Percentiles rank a stretch among this genome's conserved stretches.
Conservation (phyloP, 164 flowering plant species). For the Vitis rotundifolia region DNA sequence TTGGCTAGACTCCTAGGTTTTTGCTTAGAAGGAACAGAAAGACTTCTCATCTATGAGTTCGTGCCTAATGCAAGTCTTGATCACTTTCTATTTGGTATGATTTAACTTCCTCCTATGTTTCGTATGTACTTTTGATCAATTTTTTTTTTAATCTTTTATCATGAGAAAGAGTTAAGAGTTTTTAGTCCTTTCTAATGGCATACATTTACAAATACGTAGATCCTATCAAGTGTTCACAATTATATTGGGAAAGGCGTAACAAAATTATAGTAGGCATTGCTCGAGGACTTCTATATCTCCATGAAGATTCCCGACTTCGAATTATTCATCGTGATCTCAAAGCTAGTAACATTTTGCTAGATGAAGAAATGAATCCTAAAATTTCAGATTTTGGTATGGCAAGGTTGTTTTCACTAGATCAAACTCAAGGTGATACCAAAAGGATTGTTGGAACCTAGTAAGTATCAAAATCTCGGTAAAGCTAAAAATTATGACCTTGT, state of each 20-base stretch:
- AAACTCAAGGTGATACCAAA: slow-evolving; percentile 33
- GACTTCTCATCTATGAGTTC: slow-evolving; percentile 28
- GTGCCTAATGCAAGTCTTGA: slow-evolving; percentile 25
- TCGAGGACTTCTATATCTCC: slow-evolving; percentile 50
- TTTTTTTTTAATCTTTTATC: too few species aligned
- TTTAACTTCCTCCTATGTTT: too few species aligned
- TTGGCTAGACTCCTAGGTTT: slow-evolving; percentile 23
- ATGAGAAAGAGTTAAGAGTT: too few species aligned
- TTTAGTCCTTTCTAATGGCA: not conserved
- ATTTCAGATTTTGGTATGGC: slow-evolving; percentile 56
- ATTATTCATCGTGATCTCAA: slow-evolving; percentile 54
- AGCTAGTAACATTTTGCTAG: slow-evolving; percentile 42
- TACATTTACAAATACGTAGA: slow-evolving; percentile 10
- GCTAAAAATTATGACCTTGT: not conserved
- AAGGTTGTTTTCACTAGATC: slow-evolving; percentile 29
- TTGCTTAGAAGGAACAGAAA: slow-evolving; percentile 18
- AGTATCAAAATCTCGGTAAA: slow-evolving; percentile 4
- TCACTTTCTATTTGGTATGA: slow-evolving; percentile 22
- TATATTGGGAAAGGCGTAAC: slow-evolving; percentile 29
- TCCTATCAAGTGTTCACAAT: not conserved
- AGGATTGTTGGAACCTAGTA: slow-evolving; percentile 49
- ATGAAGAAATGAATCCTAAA: slow-evolving; percentile 39
- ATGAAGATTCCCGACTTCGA: slow-evolving; percentile 44
- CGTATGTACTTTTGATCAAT: too few species aligned
- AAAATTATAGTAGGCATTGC: slow-evolving; percentile 49